Percentiles rank a stretch among this genome's conserved stretches.
phyloP scores from a whole-genome alignment of 2,329 filamentous ascomycete species.

The Diplodia seriata region DNA sequence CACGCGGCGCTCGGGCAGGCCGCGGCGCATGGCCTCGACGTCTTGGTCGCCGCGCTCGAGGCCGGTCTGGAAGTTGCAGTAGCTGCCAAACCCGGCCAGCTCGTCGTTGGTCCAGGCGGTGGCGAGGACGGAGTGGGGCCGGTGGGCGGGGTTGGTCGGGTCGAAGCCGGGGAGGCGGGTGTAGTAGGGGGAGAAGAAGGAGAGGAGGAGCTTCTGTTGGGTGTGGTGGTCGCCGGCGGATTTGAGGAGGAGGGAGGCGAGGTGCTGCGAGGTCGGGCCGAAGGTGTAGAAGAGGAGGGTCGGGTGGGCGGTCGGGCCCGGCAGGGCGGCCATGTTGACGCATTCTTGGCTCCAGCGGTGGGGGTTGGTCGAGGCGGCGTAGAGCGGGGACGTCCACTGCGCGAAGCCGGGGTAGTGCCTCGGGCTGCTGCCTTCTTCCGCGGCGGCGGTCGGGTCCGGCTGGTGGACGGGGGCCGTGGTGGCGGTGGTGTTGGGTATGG shows the following conservation, averaged over 20 bases:
- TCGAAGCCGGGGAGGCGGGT: conserved; percentile 74
- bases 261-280: conserved; percentile 55
- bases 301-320: conserved; percentile 66
- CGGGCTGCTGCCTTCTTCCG: conserved; percentile 7
- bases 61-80: conserved; percentile 84
- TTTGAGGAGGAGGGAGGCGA: conserved; percentile 41
- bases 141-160: conserved; percentile 61
- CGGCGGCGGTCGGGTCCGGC: conserved; percentile 41
- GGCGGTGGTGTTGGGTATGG: conserved; percentile 47
- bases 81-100: conserved; percentile 81
- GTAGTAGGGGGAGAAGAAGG: conserved; percentile 80
- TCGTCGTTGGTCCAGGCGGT: conserved; percentile 82
- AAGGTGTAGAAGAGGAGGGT: conserved; percentile 86
- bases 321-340: conserved; percentile 75
- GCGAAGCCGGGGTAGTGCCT: conserved; percentile 67
- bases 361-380: conserved; percentile 68
- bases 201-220: conserved; percentile 65
- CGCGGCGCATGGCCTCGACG: conserved; percentile 65
- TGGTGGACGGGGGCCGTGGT: conserved; percentile 48
- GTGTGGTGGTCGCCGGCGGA: conserved; percentile 27
- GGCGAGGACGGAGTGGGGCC: conserved; percentile 68
- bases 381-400: conserved; percentile 76
- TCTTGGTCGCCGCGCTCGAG: conserved; percentile 73
- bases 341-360: conserved; percentile 76
- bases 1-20: conserved; percentile 68